phyloP scores from a whole-genome alignment of 2,329 filamentous ascomycete species.

The Aspergillus brunneoviolaceus region DNA sequence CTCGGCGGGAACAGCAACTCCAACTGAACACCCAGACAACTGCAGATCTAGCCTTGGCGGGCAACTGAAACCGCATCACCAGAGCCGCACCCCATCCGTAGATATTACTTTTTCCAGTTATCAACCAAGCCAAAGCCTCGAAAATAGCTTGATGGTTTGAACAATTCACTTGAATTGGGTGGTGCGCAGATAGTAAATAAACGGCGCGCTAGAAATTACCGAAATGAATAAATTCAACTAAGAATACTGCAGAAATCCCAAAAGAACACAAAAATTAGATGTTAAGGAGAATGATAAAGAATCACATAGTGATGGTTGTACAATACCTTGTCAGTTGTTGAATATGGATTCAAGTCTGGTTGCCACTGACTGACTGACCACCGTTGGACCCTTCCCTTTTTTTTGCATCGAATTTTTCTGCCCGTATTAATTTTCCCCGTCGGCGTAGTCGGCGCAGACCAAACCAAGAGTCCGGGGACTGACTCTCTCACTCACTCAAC shows the following conservation, averaged over 20 bases:
- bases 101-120: background rate
- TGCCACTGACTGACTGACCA: conserved; percentile 6
- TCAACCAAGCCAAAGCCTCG: background rate
- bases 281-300: too few species aligned
- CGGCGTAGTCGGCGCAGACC: background rate
- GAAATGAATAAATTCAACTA: too few species aligned
- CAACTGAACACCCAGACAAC: too few species aligned
- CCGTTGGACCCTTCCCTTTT: background rate
- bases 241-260: too few species aligned
- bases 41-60: background rate
- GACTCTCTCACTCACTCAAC: background rate
- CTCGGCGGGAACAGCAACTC: background rate
- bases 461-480: conserved; percentile 11
- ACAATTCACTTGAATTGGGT: background rate
- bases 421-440: background rate
- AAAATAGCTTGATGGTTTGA: background rate
- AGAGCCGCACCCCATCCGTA: background rate
- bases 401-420: background rate
- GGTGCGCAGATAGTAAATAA: too few species aligned
- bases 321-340: too few species aligned
- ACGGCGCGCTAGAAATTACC: too few species aligned
- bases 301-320: too few species aligned
- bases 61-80: background rate
- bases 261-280: too few species aligned
- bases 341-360: background rate